A percentile compares a stretch with the other conserved stretches of the same genome.
These are phyloP conservation scores for Zangia roseola DNA, from an alignment of 768 basidiomycete species.

Conservation along the genomic window DNA sequence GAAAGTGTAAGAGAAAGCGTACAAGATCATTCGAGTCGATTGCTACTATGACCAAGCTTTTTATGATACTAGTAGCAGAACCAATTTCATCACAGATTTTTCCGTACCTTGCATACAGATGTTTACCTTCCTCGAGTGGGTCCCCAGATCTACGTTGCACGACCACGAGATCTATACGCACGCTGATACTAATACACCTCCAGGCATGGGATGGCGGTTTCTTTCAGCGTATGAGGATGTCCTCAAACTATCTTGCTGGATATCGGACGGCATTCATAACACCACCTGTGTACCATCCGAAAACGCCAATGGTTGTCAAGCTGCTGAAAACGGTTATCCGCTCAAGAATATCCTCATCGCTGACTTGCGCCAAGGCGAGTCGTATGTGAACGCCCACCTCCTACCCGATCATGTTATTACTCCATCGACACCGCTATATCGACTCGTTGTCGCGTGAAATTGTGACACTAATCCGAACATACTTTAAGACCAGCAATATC, in stretches of 20 bases:
- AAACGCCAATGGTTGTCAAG: constrained; percentile 12
- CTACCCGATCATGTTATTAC: too few species aligned
- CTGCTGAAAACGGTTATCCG: constrained; percentile 43
- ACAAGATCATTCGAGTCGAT: constrained; percentile 18
- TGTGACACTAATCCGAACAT: neutral
- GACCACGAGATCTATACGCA: too few species aligned
- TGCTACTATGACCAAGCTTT: too few species aligned
- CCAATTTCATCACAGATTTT: constrained; percentile 14
- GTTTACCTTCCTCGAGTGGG: constrained; percentile 26
- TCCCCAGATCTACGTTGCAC: neutral
- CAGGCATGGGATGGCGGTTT: constrained; percentile 13
- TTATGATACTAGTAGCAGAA: neutral
- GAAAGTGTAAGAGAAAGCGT: constrained; percentile 29
- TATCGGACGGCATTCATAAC: constrained; percentile 39
- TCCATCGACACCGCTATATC: too few species aligned
- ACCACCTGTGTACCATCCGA: neutral
- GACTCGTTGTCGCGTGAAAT: too few species aligned
- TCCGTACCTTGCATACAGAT: constrained; percentile 30
- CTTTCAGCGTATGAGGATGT: constrained; percentile 24
- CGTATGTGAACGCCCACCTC: too few species aligned
- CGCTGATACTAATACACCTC: neutral
- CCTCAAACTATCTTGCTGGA: constrained; percentile 41
- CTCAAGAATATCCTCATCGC: constrained; percentile 36
- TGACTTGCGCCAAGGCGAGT: constrained; percentile 38
- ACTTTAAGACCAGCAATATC: constrained; percentile 33